Evolutionary conservation across 768 basidiomycete species (phyloP), one percentile per base, ranked within the genome.

Genomic region (Collybiopsis luxurians): DNA sequence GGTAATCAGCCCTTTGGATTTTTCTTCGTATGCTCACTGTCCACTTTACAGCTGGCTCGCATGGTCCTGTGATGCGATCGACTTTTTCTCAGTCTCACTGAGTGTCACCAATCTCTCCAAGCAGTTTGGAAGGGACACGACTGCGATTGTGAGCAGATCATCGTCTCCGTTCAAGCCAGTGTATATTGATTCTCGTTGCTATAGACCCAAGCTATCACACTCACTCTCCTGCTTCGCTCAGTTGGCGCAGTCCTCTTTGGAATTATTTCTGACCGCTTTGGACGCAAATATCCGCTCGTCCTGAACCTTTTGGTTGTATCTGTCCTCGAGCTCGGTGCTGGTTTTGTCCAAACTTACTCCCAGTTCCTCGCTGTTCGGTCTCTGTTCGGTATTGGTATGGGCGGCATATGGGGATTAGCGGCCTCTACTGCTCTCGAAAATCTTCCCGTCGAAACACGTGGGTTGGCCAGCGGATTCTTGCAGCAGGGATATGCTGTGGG

Each of bases 261-360:
- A 40, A 68, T 94, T 39, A 63, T 88, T n/a, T 90, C 89, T 1
- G 95, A 97, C 68, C 84, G 95, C 11, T 53, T 78, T 67, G 95
- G 95, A 3, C 82, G 95, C 27, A 96, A 95, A 78, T 98, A 94
- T 94, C 94, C 94, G 2, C 78, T 95, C 6, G 83, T 96, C 28
- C 60, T 64, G 61, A 95, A 94, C 67, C 77, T 95, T 19, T 43
- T 92, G 23, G 66, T 95, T 47, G 82, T 92, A 58, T 77, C 82
- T 15, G 67, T 80, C 5, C 82, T 97, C 54, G 85, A 94, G 64
- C 81, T 97, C 21, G 90, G 85, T 0, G 85, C 86, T 1, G 87
- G 90, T 24, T 98, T 95, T 71, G 85, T 86, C 42, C 78, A 87
- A 19, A 92, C 86, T 0, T 98, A 83, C 72, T 26, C 58, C 0